Conservation (phyloP, 2,329 filamentous ascomycete genomes). For the Calonectria pseudoreteaudii region DNA sequence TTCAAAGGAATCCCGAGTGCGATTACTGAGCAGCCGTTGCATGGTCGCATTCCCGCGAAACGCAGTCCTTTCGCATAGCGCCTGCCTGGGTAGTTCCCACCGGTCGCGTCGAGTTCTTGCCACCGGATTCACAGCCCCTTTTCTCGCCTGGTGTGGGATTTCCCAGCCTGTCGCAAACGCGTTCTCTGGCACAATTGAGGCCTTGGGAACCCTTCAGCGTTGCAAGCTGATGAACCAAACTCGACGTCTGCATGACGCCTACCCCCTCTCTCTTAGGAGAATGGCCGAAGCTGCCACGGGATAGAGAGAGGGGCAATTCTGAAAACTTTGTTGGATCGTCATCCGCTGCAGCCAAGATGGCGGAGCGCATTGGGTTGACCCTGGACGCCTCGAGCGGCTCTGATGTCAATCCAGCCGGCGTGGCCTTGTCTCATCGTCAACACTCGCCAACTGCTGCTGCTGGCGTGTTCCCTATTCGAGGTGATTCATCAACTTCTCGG, state of each 20-base stretch:
- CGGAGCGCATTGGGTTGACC: constrained; percentile 36
- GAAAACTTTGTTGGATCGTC: constrained; percentile 39
- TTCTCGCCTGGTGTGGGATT: neutral
- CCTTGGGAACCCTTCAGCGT: neutral
- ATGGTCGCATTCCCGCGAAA: constrained; percentile 23
- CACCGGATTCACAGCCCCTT: neutral
- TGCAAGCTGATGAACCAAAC: constrained; percentile 6
- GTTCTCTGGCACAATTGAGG: constrained; percentile 16
- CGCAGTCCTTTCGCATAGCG: constrained; percentile 4
- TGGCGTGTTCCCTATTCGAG: constrained; percentile 6
- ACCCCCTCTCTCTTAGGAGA: constrained; percentile 27
- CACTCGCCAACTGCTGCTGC: neutral
- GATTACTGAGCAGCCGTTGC: constrained; percentile 29
- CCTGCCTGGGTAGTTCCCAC: constrained; percentile 22
- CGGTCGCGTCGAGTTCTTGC: neutral
- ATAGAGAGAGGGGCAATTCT: constrained; percentile 42
- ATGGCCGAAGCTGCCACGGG: constrained; percentile 39
- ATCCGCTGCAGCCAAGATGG: constrained; percentile 29
- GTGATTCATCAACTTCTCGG: constrained; percentile 21
- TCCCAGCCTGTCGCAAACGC: constrained; percentile 20
- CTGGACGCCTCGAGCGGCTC: constrained; percentile 29
- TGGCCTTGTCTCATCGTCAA: neutral
- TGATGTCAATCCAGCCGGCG: constrained; percentile 3
- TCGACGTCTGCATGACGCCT: constrained; percentile 16
- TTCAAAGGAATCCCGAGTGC: constrained; percentile 29